phyloP scores from a whole-genome alignment of 2,329 filamentous ascomycete genomes.

The Ophiostoma sp. region DNA sequence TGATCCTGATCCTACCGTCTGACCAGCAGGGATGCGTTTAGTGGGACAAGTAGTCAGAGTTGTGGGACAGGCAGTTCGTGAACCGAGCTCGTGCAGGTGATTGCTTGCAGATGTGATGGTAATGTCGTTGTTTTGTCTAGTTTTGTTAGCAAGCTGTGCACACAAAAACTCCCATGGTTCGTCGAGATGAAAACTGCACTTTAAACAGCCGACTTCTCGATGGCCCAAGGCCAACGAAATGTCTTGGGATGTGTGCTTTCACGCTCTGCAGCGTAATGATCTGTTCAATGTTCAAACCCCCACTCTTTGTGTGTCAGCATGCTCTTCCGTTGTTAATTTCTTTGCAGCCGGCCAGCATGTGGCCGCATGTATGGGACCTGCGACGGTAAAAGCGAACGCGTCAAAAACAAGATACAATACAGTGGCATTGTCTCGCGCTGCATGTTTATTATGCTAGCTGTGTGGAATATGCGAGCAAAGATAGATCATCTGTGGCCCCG shows the following conservation, averaged over 20 bases:
- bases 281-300: not conserved
- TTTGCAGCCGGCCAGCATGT: not conserved
- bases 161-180: no score
- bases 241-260: not conserved
- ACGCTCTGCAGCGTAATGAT: not conserved
- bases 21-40: not conserved
- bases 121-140: not conserved
- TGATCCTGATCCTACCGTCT: not conserved
- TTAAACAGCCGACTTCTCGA: no score
- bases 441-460: not conserved
- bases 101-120: not conserved
- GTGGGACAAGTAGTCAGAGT: constrained; percentile 5
- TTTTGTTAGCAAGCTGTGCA: not conserved
- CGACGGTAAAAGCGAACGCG: not conserved
- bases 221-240: no score
- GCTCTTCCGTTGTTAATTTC: not conserved
- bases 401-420: not conserved
- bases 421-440: not conserved
- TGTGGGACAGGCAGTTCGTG: constrained; percentile 6
- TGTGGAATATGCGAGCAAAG: not conserved
- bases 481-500: not conserved
- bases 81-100: constrained; percentile 2
- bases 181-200: no score
- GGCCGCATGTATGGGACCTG: not conserved
- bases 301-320: constrained; percentile 9